Evolutionary conservation across 306 rosid genomes (phyloP).

Genomic region (Sesbania bispinosa): DNA sequence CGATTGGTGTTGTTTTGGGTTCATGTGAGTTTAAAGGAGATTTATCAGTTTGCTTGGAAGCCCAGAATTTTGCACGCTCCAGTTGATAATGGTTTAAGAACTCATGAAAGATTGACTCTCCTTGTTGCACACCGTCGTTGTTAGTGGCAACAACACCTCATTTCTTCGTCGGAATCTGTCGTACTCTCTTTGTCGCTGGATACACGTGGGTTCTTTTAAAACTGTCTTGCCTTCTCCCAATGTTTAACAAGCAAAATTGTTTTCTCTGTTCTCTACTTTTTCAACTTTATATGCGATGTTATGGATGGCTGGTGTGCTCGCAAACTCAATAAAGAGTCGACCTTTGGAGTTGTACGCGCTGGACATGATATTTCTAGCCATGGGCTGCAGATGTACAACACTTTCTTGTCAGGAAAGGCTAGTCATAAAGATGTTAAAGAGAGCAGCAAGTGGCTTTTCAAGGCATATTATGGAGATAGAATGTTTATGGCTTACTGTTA

Average conservation of each 20-base stretch:
- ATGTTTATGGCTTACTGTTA: conserved; percentile 94
- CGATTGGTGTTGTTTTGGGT: conserved; percentile 23
- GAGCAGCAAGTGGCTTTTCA: conserved; percentile 84
- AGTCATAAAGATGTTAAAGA: conserved; percentile 95
- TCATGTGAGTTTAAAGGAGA: not conserved
- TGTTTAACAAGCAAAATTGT: conserved; percentile 72
- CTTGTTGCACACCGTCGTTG: too few relatives aligned
- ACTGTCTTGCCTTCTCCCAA: conserved; percentile 54
- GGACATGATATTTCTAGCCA: conserved; percentile 96
- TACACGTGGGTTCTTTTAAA: conserved; percentile 68
- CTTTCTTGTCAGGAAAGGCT: conserved; percentile 76
- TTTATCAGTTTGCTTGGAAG: not conserved
- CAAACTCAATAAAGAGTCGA: conserved; percentile 89
- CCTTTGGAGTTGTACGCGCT: conserved; percentile 92
- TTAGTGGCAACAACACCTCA: too few relatives aligned
- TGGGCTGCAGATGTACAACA: conserved; percentile 95
- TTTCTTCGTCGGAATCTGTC: too few relatives aligned
- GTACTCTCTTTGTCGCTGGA: too few relatives aligned
- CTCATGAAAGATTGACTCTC: conserved; percentile 45
- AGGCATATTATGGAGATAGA: conserved; percentile 74
- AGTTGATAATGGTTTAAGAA: conserved; percentile 39
- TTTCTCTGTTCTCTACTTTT: conserved; percentile 65
- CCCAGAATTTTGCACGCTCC: not conserved
- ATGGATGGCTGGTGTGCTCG: conserved; percentile 97
- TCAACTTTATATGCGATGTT: conserved; percentile 86